Base-by-base conservation (phyloP, 345 rosid genomes). In the Eucalyptus regnans region DNA sequence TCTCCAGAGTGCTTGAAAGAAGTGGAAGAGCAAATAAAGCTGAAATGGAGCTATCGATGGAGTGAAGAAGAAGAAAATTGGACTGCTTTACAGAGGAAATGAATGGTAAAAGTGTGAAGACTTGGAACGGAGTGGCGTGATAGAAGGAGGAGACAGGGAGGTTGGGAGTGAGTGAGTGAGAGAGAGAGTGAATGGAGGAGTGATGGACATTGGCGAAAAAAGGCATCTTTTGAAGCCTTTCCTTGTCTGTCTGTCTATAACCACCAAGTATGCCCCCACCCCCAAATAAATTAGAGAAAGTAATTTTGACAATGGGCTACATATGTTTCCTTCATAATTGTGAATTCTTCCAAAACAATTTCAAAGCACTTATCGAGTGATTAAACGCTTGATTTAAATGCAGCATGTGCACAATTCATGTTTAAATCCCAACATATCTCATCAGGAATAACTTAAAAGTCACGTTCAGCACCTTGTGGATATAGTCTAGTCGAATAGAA, bases 101-200 rank as follows among this genome's bases (percentile, higher is more conserved):
- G 80, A 29, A 76, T 18, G 79, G 88, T 51, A 51, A 87, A 54
- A 54, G 79, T 29, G 49, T 5, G 7, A 41, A 50, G 50, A 18
- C 27, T 51, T 87, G 81, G 87, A 51, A 91, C 86, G 92, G 89
- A 92, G 91, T 90, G 96, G 95, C 93, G 95, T 93, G 96, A 93
- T 90, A 93, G 90, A 90, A 94, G 95, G 96, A 89, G 62, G 54
- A 90, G 50, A 17, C 50, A 79, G 86, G 89, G 86, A 23, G 33
- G 80, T 76, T 76, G 62, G 51, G 37, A 51, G 52, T 43, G 87
- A 88, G 43, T 37, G 46, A 71, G 44, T 17, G 46, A 71, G 76
- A 64, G 44, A 50, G 60, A 64, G 44, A 50, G 60, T 50, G 68
- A 86, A 41, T 31, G 62, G 62, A 50, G 88, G 66, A 23, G 46